Evolutionary conservation across 2,329 filamentous ascomycete species (phyloP).

Genomic region (Ambrosiella cleistominuta): DNA sequence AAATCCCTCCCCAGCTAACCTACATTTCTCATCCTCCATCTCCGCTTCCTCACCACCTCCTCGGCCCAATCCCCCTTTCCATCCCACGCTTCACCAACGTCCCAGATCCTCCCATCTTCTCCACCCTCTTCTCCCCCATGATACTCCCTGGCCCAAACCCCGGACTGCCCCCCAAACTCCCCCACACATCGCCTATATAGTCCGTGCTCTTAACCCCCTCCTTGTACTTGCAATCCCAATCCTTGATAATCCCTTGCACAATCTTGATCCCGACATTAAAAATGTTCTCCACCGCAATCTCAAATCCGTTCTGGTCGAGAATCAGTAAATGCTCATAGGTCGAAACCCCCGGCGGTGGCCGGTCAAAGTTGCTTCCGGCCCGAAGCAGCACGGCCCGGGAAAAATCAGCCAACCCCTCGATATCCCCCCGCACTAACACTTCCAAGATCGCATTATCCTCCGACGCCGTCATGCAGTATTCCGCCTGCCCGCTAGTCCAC

Average conservation of each 20-base stretch:
- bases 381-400: constrained; percentile 49
- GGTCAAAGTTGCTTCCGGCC: constrained; percentile 52
- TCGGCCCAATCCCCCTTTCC: not conserved
- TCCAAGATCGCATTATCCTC: constrained; percentile 56
- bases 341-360: constrained; percentile 40
- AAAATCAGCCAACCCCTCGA: constrained; percentile 44
- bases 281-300: constrained; percentile 46
- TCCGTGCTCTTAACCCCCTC: constrained; percentile 40
- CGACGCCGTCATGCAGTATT: constrained; percentile 55
- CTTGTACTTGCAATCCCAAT: constrained; percentile 42
- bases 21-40: not conserved
- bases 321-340: constrained; percentile 42
- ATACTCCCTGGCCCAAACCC: constrained; percentile 44
- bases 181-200: constrained; percentile 57
- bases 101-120: constrained; percentile 11
- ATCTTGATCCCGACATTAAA: constrained; percentile 49
- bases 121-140: constrained; percentile 22
- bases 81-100: not conserved
- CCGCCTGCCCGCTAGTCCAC: constrained; percentile 49
- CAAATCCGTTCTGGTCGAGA: constrained; percentile 44
- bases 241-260: constrained; percentile 41
- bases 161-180: constrained; percentile 44
- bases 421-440: constrained; percentile 41
- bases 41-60: constrained; percentile 2
- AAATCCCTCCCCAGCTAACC: not conserved